Conservation (phyloP, 345 rosid species). For the Eucalyptus caleyi region DNA sequence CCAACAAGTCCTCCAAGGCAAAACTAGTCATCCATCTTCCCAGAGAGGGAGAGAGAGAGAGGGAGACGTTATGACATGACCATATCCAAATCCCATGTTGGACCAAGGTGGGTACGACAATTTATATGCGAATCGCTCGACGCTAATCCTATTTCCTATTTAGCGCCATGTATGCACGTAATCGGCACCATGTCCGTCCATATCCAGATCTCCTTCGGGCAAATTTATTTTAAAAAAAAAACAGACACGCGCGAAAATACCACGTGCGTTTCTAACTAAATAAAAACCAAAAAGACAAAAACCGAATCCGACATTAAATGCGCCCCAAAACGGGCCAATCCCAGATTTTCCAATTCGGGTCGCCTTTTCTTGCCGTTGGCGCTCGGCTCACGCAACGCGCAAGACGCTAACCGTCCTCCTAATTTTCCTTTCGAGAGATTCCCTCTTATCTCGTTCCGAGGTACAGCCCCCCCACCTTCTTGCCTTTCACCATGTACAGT, state of each 20-base stretch:
- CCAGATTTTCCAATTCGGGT: background rate
- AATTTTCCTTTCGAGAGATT: background rate
- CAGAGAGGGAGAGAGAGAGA: background rate
- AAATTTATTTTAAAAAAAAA: background rate
- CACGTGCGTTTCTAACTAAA: background rate
- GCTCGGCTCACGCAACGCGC: background rate
- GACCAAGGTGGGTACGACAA: background rate
- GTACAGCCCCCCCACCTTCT: background rate
- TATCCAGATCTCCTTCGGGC: background rate
- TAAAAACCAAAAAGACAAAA: background rate
- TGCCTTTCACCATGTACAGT: background rate
- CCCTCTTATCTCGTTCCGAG: background rate
- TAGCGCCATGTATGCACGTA: background rate
- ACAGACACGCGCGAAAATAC: background rate
- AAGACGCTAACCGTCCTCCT: background rate
- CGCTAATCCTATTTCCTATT: background rate
- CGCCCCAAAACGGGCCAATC: background rate
- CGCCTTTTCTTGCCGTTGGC: background rate
- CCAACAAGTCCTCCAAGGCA: background rate
- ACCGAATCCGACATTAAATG: background rate
- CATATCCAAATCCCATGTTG: background rate
- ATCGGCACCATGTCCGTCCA: background rate
- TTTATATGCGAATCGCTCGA: background rate
- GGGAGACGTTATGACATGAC: background rate
- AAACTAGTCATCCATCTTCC: background rate